phyloP scores from a whole-genome alignment of 73 alveolate genomes.

The Paramecium bursaria region DNA sequence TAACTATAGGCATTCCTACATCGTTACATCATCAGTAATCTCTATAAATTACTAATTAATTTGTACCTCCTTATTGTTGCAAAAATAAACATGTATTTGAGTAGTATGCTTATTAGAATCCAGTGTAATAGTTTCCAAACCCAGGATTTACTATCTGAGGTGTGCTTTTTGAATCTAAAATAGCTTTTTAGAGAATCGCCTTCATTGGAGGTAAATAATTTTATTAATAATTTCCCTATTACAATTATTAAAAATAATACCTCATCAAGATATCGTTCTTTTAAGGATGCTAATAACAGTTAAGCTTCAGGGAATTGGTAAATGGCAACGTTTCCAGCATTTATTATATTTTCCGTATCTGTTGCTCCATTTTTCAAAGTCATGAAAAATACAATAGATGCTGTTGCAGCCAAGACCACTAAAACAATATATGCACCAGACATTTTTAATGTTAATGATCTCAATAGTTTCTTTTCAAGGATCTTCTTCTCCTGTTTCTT shows the following conservation, averaged over 20 bases:
- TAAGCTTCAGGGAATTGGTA: conserved; percentile 18
- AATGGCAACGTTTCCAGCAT: neutral
- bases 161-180: neutral
- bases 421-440: conserved; percentile 2
- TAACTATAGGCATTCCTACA: neutral
- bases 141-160: conserved; percentile 25
- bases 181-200: neutral
- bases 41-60: neutral
- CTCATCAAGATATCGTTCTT: conserved; percentile 48
- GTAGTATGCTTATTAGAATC: conserved; percentile 6
- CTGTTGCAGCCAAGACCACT: conserved; percentile 20
- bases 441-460: conserved; percentile 11
- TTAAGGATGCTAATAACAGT: conserved; percentile 7
- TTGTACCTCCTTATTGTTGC: neutral
- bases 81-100: neutral
- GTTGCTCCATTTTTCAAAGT: neutral
- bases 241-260: too few relatives aligned
- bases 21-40: neutral
- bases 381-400: conserved; percentile 30
- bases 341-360: neutral
- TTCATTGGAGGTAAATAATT: conserved; percentile 7
- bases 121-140: conserved; percentile 1
- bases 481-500: conserved; percentile 43
- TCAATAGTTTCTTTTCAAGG: neutral
- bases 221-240: neutral